Evolutionary conservation across 2,329 filamentous ascomycete genomes (phyloP).

Genomic region (Aspergillus ruber): DNA sequence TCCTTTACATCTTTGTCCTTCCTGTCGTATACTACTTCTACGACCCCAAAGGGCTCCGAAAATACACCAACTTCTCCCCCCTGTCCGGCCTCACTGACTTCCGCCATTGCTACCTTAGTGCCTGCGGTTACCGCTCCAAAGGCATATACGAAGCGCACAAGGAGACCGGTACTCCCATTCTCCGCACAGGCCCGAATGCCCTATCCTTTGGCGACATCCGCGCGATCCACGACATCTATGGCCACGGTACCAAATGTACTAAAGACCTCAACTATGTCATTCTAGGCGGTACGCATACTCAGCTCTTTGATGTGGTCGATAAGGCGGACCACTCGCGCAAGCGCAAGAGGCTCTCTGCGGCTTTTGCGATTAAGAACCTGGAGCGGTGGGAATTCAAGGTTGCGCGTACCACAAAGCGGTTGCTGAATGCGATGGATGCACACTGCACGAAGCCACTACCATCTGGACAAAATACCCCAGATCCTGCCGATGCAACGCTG

Average conservation of each 20-base stretch:
- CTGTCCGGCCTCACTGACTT: conserved; percentile 41
- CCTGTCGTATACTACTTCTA: conserved; percentile 40
- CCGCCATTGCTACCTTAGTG: conserved; percentile 38
- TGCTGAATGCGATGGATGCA: conserved; percentile 37
- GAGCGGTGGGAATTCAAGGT: conserved; percentile 43
- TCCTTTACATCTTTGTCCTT: conserved; percentile 20
- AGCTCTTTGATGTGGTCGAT: conserved; percentile 35
- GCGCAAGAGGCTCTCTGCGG: conserved; percentile 32
- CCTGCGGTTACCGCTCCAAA: conserved; percentile 35
- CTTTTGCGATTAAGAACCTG: conserved; percentile 36
- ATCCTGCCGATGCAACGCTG: conserved; percentile 38
- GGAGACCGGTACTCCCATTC: conserved; percentile 27
- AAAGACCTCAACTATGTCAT: conserved; percentile 31
- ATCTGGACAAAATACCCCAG: conserved; percentile 11
- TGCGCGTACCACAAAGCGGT: conserved; percentile 40
- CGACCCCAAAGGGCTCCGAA: conserved; percentile 43
- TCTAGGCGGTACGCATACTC: conserved; percentile 23
- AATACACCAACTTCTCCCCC: conserved; percentile 35
- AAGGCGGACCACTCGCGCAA: conserved; percentile 34
- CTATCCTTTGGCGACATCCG: conserved; percentile 9
- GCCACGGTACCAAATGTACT: conserved; percentile 27
- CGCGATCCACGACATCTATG: conserved; percentile 32
- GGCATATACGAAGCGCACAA: conserved; percentile 39
- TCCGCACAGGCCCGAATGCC: conserved; percentile 31
- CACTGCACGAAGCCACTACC: conserved; percentile 35